These are phyloP conservation scores for Microcos paniculata DNA, from an alignment of 345 rosid genomes.

Conservation along the genomic window DNA sequence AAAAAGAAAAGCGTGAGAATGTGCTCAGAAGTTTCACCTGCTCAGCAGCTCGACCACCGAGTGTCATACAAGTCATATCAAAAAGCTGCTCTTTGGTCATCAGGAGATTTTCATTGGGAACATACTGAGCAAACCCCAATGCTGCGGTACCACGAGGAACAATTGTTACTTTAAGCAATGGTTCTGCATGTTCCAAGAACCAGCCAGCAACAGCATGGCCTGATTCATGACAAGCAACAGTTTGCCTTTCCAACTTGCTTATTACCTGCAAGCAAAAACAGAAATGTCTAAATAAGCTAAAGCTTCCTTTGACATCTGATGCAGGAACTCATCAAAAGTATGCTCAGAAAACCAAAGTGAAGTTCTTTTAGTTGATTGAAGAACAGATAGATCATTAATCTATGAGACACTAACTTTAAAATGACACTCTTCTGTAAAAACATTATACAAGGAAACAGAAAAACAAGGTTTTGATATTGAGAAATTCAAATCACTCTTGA, in stretches of 20 bases:
- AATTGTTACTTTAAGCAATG: conserved; percentile 56
- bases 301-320: neutral
- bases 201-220: conserved; percentile 63
- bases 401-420: neutral
- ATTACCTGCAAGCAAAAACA: conserved; percentile 29
- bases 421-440: neutral
- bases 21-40: conserved; percentile 35
- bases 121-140: conserved; percentile 57
- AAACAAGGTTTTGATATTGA: neutral
- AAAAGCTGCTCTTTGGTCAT: conserved; percentile 59
- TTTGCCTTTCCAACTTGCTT: conserved; percentile 48
- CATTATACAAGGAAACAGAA: neutral
- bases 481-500: neutral
- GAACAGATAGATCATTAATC: neutral
- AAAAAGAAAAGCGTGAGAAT: neutral
- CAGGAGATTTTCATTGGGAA: conserved; percentile 52
- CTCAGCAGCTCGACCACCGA: conserved; percentile 62
- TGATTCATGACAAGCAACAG: conserved; percentile 62
- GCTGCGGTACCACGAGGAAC: conserved; percentile 60
- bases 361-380: neutral
- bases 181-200: conserved; percentile 62
- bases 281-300: neutral
- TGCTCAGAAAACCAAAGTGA: neutral
- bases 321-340: neutral
- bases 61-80: conserved; percentile 59